Conservation (phyloP, 2,329 filamentous ascomycete genomes). For the Botryotinia narcissicola region DNA sequence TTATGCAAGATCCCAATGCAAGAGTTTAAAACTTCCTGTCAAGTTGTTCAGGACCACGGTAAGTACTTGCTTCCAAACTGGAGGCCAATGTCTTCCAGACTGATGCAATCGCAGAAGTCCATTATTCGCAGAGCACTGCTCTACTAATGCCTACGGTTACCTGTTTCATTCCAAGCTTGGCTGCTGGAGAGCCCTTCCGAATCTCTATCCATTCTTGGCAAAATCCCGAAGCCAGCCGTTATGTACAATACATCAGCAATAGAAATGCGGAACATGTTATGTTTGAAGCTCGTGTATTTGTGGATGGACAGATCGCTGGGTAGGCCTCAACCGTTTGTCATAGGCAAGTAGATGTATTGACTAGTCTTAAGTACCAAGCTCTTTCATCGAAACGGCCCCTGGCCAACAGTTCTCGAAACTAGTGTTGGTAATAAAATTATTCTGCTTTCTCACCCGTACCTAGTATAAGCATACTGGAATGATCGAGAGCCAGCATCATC, state of each 20-base stretch:
- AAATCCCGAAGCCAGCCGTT: conserved; percentile 56
- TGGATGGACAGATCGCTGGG: conserved; percentile 66
- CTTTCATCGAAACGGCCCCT: conserved; percentile 49
- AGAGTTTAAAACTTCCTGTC: conserved; percentile 79
- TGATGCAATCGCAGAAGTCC: neutral
- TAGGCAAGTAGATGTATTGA: neutral
- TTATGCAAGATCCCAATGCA: conserved; percentile 68
- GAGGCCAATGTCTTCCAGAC: neutral
- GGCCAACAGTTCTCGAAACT: conserved; percentile 48
- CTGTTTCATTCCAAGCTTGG: conserved; percentile 67
- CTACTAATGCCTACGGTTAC: conserved; percentile 61
- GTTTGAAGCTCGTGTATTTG: conserved; percentile 64
- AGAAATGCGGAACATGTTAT: conserved; percentile 54
- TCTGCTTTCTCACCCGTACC: neutral
- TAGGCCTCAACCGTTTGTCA: conserved; percentile 38
- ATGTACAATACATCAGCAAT: conserved; percentile 52
- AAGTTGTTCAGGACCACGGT: conserved; percentile 56
- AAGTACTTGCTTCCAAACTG: neutral
- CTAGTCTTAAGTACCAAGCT: conserved; percentile 42
- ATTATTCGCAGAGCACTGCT: neutral
- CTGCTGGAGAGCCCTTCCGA: conserved; percentile 58
- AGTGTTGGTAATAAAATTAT: conserved; percentile 44
- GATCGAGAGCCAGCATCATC: neutral
- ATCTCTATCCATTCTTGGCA: conserved; percentile 76
- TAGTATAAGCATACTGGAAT: neutral